A percentile compares a stretch with the other conserved stretches of the same genome.
Conservation (phyloP, 208 protist species). For the Angomonas ambiguus region DNA sequence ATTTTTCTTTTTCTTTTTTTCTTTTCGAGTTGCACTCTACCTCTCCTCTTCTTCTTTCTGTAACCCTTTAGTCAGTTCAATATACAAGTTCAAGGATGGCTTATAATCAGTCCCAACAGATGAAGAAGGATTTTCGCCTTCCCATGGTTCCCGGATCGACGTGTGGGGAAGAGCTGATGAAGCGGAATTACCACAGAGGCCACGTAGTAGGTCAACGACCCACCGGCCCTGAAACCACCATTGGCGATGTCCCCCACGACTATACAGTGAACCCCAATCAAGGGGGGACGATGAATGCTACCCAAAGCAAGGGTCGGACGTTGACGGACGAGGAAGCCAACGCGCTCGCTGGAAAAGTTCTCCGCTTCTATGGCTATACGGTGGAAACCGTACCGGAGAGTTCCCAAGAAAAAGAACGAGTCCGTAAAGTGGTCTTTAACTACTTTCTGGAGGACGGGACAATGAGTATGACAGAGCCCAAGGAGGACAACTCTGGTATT, state of each 20-base stretch:
- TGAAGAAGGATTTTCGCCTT: slow-evolving; percentile 88
- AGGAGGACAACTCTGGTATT: slow-evolving; percentile 94
- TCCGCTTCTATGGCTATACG: slow-evolving; percentile 96
- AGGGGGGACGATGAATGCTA: slow-evolving; percentile 5
- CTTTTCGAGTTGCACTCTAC: neutral
- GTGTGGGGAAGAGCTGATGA: slow-evolving; percentile 87
- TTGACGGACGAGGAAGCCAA: slow-evolving; percentile 9
- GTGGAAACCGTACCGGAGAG: slow-evolving; percentile 94
- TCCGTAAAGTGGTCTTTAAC: slow-evolving; percentile 88
- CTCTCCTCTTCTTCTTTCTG: neutral
- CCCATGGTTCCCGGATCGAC: slow-evolving; percentile 88
- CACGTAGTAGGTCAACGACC: slow-evolving; percentile 46
- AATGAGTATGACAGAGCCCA: slow-evolving; percentile 93
- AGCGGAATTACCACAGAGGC: slow-evolving; percentile 80
- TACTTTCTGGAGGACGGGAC: slow-evolving; percentile 96
- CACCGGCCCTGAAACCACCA: slow-evolving; percentile 36
- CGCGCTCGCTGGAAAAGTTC: slow-evolving; percentile 66
- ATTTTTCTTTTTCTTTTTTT: slow-evolving; percentile 5
- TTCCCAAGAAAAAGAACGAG: slow-evolving; percentile 81
- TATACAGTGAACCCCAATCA: slow-evolving; percentile 20
- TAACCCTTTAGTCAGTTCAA: neutral
- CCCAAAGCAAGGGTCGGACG: slow-evolving; percentile 5
- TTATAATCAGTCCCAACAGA: slow-evolving; percentile 63
- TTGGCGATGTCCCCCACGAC: slow-evolving; percentile 58
- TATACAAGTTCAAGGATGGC: slow-evolving; percentile 40